Evolutionary conservation across 2,329 filamentous ascomycete species (phyloP), one percentile per base, ranked within the genome.

Genomic region (Ampelomyces quisqualis): DNA sequence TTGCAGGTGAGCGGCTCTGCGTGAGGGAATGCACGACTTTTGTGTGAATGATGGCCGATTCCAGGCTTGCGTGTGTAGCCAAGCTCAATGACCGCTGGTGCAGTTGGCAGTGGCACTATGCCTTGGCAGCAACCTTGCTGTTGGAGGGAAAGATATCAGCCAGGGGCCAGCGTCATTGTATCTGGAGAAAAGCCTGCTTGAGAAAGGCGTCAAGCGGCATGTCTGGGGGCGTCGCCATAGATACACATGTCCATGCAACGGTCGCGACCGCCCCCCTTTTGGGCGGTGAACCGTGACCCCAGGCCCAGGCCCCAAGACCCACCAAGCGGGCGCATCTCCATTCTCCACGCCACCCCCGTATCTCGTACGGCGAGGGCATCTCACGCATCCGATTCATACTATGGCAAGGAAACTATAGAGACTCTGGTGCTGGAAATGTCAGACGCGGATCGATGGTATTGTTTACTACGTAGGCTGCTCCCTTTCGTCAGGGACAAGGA

Each of bases 91-190:
- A 45, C 47, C 26, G 35, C 22, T 48, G 33, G 35, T 37, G 10
- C 39, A 33, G 28, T 48, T 38, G 43, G 42, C 38, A 43, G 41
- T 46, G 30, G 8, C 40, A 30, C 37, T 24, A 32, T 48, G 28
- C 38, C 52, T 51, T 49, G 43, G 48, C 50, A 42, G 20, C n/a
- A 45, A 44, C 39, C 45, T 51, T 49, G 52, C 35, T 36, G 40
- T 43, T 34, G 21, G 31, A 13, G 27, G 24, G 13, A 14, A 5
- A n/a, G 20, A 15, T 38, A 32, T 43, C 28, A 42, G 26, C 34
- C 27, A 29, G 21, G 22, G 24, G 22, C 22, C 22, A 31, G 37
- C 31, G 36, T 43, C 36, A 34, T 35, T 34, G 20, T 14, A 39
- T 17, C 9, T 15, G 27, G 20, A 10, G 17, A 13, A 32, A 43